These are phyloP conservation scores for Coemansia sp. DNA, from an alignment of 192 early-diverging fungal genomes.

Conservation along the genomic window DNA sequence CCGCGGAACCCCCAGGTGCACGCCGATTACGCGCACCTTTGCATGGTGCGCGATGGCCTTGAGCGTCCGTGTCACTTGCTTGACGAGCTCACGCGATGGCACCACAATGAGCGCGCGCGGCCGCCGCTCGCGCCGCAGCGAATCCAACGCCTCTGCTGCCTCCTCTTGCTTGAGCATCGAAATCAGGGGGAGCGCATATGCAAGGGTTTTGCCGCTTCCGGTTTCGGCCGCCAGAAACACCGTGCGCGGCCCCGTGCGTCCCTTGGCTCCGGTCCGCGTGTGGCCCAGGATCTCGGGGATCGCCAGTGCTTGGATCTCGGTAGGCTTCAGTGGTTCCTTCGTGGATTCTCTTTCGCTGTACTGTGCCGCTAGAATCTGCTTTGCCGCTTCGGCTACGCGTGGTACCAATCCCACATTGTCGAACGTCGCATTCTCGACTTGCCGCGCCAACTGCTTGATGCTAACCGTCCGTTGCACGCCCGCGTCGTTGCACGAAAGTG, in stretches of 20 bases:
- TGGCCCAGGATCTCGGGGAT: constrained; percentile 70
- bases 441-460: constrained; percentile 21
- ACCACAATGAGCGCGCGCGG: constrained; percentile 86
- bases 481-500: constrained; percentile 15
- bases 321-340: constrained; percentile 58
- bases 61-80: constrained; percentile 73
- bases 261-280: constrained; percentile 16
- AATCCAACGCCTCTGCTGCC: constrained; percentile 12
- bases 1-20: constrained; percentile 58
- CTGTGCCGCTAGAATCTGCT: constrained; percentile 28
- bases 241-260: constrained; percentile 38
- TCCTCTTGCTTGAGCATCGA: constrained; percentile 74
- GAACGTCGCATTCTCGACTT: constrained; percentile 50
- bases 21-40: constrained; percentile 69
- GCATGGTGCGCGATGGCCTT: constrained; percentile 72
- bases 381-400: constrained; percentile 57
- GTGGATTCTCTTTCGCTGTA: constrained; percentile 21
- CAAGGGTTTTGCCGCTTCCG: constrained; percentile 90
- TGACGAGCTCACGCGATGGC: constrained; percentile 86
- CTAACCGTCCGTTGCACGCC: neutral
- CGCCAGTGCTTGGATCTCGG: constrained; percentile 81
- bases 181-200: constrained; percentile 82
- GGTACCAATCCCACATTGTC: constrained; percentile 65
- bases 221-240: constrained; percentile 86
- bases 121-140: constrained; percentile 67